These are phyloP conservation scores for Trametes villosa DNA, from an alignment of 768 basidiomycete genomes.

Conservation along the genomic window DNA sequence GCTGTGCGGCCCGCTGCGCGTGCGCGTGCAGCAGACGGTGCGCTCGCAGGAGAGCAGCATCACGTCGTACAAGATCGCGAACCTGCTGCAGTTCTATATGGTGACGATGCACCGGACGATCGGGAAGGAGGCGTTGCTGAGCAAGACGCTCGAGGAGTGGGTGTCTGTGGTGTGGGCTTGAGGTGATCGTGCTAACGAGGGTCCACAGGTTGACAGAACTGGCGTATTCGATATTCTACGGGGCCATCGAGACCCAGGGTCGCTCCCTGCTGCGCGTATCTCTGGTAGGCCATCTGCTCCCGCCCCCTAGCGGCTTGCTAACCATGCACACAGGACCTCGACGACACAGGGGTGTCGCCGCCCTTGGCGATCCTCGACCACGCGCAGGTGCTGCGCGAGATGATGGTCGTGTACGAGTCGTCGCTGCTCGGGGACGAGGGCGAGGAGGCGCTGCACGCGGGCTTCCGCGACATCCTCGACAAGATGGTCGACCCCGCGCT, in stretches of 20 bases:
- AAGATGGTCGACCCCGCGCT: slow-evolving; percentile 85
- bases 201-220: slow-evolving; percentile 70
- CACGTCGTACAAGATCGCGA: slow-evolving; percentile 89
- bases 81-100: slow-evolving; percentile 93
- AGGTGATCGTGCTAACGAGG: background rate
- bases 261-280: slow-evolving; percentile 60
- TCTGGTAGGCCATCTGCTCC: slow-evolving; percentile 48
- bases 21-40: slow-evolving; percentile 92
- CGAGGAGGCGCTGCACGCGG: slow-evolving; percentile 36
- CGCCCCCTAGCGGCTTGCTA: background rate
- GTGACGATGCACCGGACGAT: slow-evolving; percentile 93
- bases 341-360: slow-evolving; percentile 73
- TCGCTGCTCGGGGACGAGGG: slow-evolving; percentile 71
- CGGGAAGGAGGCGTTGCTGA: slow-evolving; percentile 80
- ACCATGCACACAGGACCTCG: slow-evolving; percentile 50
- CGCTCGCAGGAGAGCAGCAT: slow-evolving; percentile 94
- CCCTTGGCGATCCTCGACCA: slow-evolving; percentile 83
- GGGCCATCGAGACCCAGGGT: slow-evolving; percentile 85
- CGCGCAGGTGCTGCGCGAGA: slow-evolving; percentile 81
- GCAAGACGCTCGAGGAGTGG: slow-evolving; percentile 79
- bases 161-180: background rate
- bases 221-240: slow-evolving; percentile 85
- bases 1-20: slow-evolving; percentile 88
- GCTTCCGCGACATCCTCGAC: slow-evolving; percentile 77
- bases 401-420: slow-evolving; percentile 87